phyloP scores from a whole-genome alignment of 805 yeast species.

The Wickerhamiella lipophila region DNA sequence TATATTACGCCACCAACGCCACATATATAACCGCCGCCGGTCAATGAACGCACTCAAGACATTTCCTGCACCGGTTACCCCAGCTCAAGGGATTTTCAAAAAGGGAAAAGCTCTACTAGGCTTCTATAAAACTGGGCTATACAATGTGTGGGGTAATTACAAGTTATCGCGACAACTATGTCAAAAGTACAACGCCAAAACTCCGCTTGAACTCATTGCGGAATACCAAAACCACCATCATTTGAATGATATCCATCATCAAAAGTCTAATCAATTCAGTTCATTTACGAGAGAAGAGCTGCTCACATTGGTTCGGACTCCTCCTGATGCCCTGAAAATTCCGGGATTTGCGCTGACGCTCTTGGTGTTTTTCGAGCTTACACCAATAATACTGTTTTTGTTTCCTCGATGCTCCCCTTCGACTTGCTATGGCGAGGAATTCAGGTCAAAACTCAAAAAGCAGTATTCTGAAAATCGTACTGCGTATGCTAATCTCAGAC shows the following conservation, averaged over 20 bases:
- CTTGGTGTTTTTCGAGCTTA: conserved; percentile 43
- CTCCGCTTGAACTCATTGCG: conserved; percentile 17
- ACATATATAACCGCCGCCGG: background rate
- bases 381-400: conserved; percentile 39
- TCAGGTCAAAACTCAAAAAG: conserved; percentile 8
- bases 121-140: conserved; percentile 38
- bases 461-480: background rate
- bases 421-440: conserved; percentile 34
- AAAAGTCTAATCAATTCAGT: background rate
- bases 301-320: conserved; percentile 40
- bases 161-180: conserved; percentile 14
- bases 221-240: conserved; percentile 14
- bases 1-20: background rate
- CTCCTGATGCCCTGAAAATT: conserved; percentile 38
- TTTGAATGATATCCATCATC: background rate
- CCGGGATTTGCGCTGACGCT: conserved; percentile 48
- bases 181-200: conserved; percentile 15
- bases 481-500: background rate
- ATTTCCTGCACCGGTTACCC: conserved; percentile 24
- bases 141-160: conserved; percentile 37
- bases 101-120: conserved; percentile 23
- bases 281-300: conserved; percentile 34
- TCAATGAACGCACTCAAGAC: conserved; percentile 19
- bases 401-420: conserved; percentile 49
- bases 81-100: conserved; percentile 16